phyloP scores from a whole-genome alignment of 202 grass and related monocot genomes.

The Carex arenaria region DNA sequence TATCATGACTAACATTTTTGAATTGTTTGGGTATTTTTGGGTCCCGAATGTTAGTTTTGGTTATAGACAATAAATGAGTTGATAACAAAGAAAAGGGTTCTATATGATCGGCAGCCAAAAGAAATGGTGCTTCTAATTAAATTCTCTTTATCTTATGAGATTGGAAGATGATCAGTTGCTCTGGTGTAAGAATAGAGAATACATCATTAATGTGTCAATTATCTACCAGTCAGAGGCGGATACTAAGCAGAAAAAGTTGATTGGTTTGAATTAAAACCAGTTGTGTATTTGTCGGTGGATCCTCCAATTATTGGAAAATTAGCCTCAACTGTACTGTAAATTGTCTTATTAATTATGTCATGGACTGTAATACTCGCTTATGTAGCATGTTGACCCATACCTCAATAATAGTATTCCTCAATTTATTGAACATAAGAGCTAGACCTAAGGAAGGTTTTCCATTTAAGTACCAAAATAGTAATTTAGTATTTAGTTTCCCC shows the following conservation, averaged over 20 bases:
- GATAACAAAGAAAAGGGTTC: background rate
- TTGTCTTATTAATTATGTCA: slow-evolving; percentile 13
- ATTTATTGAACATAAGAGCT: background rate
- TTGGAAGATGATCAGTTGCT: background rate
- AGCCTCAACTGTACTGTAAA: background rate
- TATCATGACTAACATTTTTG: background rate
- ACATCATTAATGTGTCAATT: background rate
- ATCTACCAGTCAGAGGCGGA: background rate
- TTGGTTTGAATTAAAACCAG: background rate
- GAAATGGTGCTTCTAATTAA: background rate
- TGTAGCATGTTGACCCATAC: slow-evolving; percentile 4
- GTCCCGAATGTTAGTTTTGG: slow-evolving; percentile 4
- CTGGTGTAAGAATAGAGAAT: background rate
- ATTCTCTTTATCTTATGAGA: background rate
- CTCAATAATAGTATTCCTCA: background rate
- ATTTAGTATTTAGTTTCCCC: background rate
- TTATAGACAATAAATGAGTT: background rate
- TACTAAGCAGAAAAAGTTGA: background rate
- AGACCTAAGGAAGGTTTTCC: background rate
- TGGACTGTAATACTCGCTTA: no score
- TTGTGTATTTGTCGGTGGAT: slow-evolving; percentile 12
- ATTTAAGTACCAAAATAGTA: background rate
- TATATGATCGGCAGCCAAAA: background rate
- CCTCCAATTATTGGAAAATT: slow-evolving; percentile 15
- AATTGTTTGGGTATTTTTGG: slow-evolving; percentile 2